phyloP scores from a whole-genome alignment of 441 rosid species.

The Raphanus hybrid region DNA sequence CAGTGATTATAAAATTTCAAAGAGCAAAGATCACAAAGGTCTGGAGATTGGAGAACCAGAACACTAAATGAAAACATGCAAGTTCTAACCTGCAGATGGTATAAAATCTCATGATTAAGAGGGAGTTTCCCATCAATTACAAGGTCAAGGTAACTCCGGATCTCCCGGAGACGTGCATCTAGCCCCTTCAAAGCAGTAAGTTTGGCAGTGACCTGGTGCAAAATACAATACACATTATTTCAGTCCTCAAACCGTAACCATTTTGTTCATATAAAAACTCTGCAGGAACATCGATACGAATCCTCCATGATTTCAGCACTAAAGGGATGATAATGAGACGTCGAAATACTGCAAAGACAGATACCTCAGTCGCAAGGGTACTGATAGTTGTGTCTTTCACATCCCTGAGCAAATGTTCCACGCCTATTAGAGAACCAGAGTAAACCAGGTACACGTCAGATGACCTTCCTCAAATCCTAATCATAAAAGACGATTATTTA shows the following conservation, averaged over 20 bases:
- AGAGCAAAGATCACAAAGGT: background rate
- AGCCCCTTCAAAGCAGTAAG: slow-evolving; percentile 74
- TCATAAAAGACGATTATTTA: background rate
- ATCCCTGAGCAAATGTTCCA: slow-evolving; percentile 72
- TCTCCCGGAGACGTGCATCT: slow-evolving; percentile 68
- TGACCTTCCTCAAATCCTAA: background rate
- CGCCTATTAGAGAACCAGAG: slow-evolving; percentile 47
- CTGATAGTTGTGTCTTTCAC: slow-evolving; percentile 78
- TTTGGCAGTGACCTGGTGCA: slow-evolving; percentile 64
- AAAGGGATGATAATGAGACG: background rate
- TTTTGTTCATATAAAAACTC: background rate
- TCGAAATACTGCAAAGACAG: slow-evolving; percentile 8
- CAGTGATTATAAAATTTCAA: background rate
- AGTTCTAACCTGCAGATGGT: slow-evolving; percentile 66
- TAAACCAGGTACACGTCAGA: slow-evolving; percentile 3
- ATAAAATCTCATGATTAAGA: slow-evolving; percentile 71
- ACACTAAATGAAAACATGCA: background rate
- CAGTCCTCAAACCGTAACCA: background rate
- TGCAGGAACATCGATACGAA: background rate
- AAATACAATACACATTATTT: background rate
- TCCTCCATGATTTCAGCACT: background rate
- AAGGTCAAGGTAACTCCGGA: slow-evolving; percentile 65
- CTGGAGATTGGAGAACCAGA: background rate
- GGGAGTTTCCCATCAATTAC: slow-evolving; percentile 69
- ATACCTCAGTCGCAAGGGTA: slow-evolving; percentile 87